A percentile compares a stretch with the other conserved stretches of the same genome.
These are phyloP conservation scores for Vicia sativa DNA, from an alignment of 306 rosid species.

Conservation along the genomic window DNA sequence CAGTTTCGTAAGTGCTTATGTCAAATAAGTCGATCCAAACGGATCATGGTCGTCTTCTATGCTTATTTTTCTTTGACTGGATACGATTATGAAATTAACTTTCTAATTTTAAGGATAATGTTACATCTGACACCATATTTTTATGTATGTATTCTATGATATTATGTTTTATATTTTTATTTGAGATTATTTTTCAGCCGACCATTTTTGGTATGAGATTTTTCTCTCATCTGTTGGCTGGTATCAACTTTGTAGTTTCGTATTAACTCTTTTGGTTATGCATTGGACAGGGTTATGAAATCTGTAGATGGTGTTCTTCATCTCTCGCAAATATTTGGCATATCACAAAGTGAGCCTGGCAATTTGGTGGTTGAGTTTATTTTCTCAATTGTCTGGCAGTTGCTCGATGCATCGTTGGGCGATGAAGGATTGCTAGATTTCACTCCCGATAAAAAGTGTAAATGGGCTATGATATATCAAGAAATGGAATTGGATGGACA, in stretches of 20 bases:
- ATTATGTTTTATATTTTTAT: slow-evolving; percentile 19
- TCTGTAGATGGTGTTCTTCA: slow-evolving; percentile 70
- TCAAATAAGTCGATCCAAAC: not conserved
- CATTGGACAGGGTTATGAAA: slow-evolving; percentile 75
- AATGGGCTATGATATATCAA: slow-evolving; percentile 64
- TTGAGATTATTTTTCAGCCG: slow-evolving; percentile 16
- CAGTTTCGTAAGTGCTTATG: not conserved
- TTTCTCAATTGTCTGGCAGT: slow-evolving; percentile 80
- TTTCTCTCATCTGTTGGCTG: not conserved
- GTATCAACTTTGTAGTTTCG: slow-evolving; percentile 9
- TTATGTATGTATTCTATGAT: slow-evolving; percentile 5
- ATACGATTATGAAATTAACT: not conserved
- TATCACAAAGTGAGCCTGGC: slow-evolving; percentile 75
- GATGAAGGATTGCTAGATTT: slow-evolving; percentile 85
- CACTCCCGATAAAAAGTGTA: slow-evolving; percentile 63
- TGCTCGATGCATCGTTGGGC: slow-evolving; percentile 85
- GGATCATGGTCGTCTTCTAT: not conserved
- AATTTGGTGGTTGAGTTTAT: slow-evolving; percentile 80
- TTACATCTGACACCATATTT: not conserved
- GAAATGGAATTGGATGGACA: slow-evolving; percentile 78
- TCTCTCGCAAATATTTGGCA: slow-evolving; percentile 72
- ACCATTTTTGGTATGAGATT: not conserved
- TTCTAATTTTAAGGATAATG: not conserved
- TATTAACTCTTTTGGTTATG: slow-evolving; percentile 44
- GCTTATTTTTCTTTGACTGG: not conserved